Base-by-base conservation (phyloP, 73 alveolate species). In the Paramecium sexaurelia region DNA sequence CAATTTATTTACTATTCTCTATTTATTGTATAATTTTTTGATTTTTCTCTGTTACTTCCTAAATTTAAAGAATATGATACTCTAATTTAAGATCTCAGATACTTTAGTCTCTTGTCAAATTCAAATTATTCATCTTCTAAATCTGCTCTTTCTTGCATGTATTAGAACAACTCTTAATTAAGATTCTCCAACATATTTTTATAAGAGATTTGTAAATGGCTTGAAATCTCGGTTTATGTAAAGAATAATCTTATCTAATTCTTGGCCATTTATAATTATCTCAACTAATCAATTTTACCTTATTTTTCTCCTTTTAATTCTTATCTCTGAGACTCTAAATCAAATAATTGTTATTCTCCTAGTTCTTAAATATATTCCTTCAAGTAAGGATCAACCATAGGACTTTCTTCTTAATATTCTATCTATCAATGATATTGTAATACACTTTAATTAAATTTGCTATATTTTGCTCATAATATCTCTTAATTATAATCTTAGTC, bases 31-130 rank as follows among this genome's bases (percentile, higher is more conserved):
- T 71, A 20, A 71, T 19, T 37, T 71, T 71, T 40, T 71, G 36
- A 36, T 71, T 71, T 61, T 71, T 71, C 86, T 71, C 86, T 17
- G 86, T 71, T 13, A 71, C 36, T 32, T 71, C 86, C 86, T 71
- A 51, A 51, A 51, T 9, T 17, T 5, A 35, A 27, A 71, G 32
- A 71, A 27, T 3, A 35, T 27, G n/a, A 35, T 71, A 71, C 86
- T 36, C 86, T 71, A 27, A 71, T 71, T 71, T 71, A 37, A 5
- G 35, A 32, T 35, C 86, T 32, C 19, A 71, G 56, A 35, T n/a
- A 19, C 24, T 71, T 71, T 2, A 71, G 43, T 71, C 86, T 13
- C 7, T 35, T 35, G 36, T 71, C 86, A 19, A 71, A 71, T 32
- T 37, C 61, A 71, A 71, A 71, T 71, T 71, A n/a, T 71, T 71